These are phyloP conservation scores for Rhododendron griersonianum DNA, from an alignment of 148 eudicot species.

Conservation along the genomic window DNA sequence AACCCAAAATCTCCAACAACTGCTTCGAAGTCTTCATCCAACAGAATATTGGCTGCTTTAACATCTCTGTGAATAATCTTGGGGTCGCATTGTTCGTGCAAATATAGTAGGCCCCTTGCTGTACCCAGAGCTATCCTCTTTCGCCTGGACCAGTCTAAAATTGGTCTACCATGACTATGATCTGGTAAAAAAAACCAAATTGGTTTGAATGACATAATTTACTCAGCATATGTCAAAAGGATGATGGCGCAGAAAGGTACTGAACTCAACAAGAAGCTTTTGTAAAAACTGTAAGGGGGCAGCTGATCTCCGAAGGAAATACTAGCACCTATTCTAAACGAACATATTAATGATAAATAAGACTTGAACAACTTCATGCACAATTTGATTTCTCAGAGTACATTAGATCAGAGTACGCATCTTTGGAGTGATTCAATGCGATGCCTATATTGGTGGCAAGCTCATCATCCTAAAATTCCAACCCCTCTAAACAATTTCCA, in stretches of 20 bases:
- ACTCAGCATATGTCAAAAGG: neutral
- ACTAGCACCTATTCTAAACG: neutral
- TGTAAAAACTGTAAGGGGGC: no score
- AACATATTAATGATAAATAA: neutral
- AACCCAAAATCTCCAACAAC: conserved; percentile 97
- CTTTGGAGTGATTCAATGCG: neutral
- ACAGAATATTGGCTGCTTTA: conserved; percentile 88
- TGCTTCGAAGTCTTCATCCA: conserved; percentile 91
- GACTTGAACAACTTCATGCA: neutral
- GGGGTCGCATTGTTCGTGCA: conserved; percentile 94
- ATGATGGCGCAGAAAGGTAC: neutral
- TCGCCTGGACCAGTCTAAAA: conserved; percentile 81
- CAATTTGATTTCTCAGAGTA: neutral
- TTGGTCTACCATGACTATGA: conserved; percentile 59
- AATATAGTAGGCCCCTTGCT: conserved; percentile 76
- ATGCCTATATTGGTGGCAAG: neutral
- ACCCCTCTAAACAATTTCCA: neutral
- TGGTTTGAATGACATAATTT: neutral
- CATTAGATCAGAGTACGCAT: neutral
- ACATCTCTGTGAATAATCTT: conserved; percentile 93
- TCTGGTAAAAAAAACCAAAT: conserved; percentile 31
- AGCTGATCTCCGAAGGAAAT: neutral
- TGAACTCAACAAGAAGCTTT: neutral
- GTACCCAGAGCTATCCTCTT: conserved; percentile 85
- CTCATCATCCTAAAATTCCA: neutral